phyloP scores from a whole-genome alignment of 495 filamentous ascomycete species.

The Barbatosphaeria neglecta region DNA sequence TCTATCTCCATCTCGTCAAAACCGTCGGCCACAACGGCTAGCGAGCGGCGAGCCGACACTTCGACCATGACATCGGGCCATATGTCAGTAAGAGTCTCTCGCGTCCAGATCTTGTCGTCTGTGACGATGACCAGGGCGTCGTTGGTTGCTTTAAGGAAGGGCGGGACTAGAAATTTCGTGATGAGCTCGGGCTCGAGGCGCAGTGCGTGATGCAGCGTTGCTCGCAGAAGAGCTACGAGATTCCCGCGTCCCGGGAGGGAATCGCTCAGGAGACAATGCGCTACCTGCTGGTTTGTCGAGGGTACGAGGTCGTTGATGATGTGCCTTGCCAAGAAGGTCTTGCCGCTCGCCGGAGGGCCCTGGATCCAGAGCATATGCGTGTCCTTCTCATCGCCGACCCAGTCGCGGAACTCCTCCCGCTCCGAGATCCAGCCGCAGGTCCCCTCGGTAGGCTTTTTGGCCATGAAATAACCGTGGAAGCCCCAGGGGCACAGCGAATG shows the following conservation, averaged over 20 bases:
- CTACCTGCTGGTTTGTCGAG: not conserved
- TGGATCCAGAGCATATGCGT: constrained; percentile 7
- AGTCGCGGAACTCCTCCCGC: constrained; percentile 1
- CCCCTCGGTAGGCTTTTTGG: constrained; percentile 1
- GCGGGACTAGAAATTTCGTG: not conserved
- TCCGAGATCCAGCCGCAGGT: constrained; percentile 4
- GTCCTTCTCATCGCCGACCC: not conserved
- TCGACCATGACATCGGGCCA: not conserved
- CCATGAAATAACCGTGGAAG: constrained; percentile 5
- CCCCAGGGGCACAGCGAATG: constrained; percentile 1
- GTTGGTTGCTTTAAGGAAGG: not conserved
- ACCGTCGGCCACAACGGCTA: not conserved
- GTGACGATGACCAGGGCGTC: not conserved
- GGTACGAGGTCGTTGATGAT: constrained; percentile 7
- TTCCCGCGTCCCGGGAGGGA: constrained; percentile 1
- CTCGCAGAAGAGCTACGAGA: constrained; percentile 1
- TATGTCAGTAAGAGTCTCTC: not conserved
- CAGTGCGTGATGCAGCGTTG: constrained; percentile 3
- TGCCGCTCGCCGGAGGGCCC: constrained; percentile 3
- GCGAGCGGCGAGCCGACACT: not conserved
- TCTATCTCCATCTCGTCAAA: not conserved
- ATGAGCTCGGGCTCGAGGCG: not conserved
- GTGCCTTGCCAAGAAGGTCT: constrained; percentile 5
- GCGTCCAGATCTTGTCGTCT: not conserved
- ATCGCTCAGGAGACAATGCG: constrained; percentile 6